Base-by-base conservation (phyloP, 805 yeast species). In the Metschnikowia baotianmanensis region DNA sequence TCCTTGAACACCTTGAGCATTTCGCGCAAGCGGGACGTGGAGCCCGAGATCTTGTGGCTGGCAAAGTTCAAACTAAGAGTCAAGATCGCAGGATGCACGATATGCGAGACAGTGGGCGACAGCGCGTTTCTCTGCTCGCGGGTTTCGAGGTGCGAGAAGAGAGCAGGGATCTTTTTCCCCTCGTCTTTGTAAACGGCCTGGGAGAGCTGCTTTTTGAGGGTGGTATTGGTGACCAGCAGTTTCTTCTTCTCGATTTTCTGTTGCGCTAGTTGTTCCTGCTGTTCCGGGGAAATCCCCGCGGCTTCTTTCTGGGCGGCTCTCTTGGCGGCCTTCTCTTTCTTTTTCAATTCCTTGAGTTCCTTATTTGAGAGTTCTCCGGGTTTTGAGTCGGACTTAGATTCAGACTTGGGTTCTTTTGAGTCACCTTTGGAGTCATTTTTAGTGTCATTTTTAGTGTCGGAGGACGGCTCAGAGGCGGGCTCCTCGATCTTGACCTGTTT, bases 301-400 rank as follows among this genome's bases (percentile, higher is more conserved):
- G 80, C 82, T 50, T 76, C 85, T 57, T 86, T 89, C 48, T 82
- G 79, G 2, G 96, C 96, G 2, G 96, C 93, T 59, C 98, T 75
- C 60, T 87, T 86, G 28, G 93, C 95, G 11, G 93, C 93, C 65
- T 91, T 90, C 56, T 89, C 96, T 53, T 79, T 79, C 70, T 89
- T 90, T 60, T 88, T 86, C 60, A 82, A 68, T 53, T 87, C 96
- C 61, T 90, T 90, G 47, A 87, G 71, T 61, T 90, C 95, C 54
- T 88, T 89, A 50, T 86, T 86, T 8, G 86, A 64, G 31, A 83
- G 70, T 31, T 41, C 33, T 12, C 46, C 51, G 12, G 40, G 38
- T 11, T n/a, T n/a, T n/a, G n/a, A n/a, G n/a, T n/a, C n/a, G n/a
- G n/a, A n/a, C n/a, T n/a, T n/a, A n/a, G n/a, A n/a, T n/a, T n/a